A percentile compares a stretch with the other conserved stretches of the same genome.
Evolutionary conservation across 2,329 filamentous ascomycete species (phyloP).

Genomic region (Scedosporium dehoogii): DNA sequence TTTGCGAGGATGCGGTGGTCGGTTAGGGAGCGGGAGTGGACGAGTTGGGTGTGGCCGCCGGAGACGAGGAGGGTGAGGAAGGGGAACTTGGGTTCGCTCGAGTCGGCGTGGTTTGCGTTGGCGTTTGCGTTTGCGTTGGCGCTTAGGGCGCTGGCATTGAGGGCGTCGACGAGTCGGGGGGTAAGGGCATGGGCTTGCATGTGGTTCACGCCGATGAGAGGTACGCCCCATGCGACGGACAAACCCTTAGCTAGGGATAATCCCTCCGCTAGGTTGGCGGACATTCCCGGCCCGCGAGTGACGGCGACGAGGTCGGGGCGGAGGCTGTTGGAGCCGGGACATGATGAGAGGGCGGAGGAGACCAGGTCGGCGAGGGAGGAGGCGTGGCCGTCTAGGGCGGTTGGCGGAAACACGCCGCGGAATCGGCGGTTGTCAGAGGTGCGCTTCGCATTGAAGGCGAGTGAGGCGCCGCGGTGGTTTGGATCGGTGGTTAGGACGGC

Average conservation of each 20-base stretch:
- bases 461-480: constrained; percentile 30
- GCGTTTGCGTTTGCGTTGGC: constrained; percentile 17
- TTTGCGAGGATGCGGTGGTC: constrained; percentile 65
- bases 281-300: constrained; percentile 86
- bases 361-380: constrained; percentile 59
- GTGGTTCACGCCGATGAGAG: constrained; percentile 81
- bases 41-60: constrained; percentile 82
- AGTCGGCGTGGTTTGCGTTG: constrained; percentile 10
- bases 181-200: constrained; percentile 97
- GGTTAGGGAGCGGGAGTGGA: constrained; percentile 59
- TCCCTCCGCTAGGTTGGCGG: constrained; percentile 65
- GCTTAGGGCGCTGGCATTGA: too few species aligned
- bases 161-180: constrained; percentile 61
- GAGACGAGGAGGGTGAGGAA: constrained; percentile 85
- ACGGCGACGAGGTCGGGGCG: constrained; percentile 78
- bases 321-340: background rate
- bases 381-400: constrained; percentile 68
- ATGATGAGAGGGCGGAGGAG: constrained; percentile 17
- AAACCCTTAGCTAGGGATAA: constrained; percentile 81
- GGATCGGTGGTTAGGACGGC: constrained; percentile 47
- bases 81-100: constrained; percentile 45
- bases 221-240: constrained; percentile 71
- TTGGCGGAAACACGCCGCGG: constrained; percentile 69
- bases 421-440: constrained; percentile 70
- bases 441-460: constrained; percentile 72